Evolutionary conservation across 1,139 yeast genomes (phyloP), one percentile per base, ranked within the genome.

Genomic region (Protomyces inouyei): DNA sequence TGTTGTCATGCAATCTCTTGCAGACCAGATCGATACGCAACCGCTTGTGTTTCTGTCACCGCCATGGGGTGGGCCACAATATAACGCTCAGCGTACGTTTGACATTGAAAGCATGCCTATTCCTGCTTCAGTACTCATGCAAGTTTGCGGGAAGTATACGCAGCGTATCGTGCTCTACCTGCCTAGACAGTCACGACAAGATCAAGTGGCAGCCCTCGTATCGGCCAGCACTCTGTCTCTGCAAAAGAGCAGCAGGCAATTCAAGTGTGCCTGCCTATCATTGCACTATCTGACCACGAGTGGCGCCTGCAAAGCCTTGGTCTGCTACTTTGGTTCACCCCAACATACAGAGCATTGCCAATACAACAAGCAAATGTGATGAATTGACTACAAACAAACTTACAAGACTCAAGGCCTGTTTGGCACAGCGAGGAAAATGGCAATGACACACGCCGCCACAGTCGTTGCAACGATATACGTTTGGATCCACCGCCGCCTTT

Each of bases 21-120:
- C 54, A 8, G 53, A 52, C 35, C 57, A 59, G 9, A 40, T 52
- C 9, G 38, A 52, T 10, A 57, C 55, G 18, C 55, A n/a, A 32
- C 46, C 48, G 37, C 21, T 43, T 21, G 18, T 43, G 5, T 43
- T 43, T 21, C 48, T 55, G 28, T 54, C 61, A 18, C 66, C 66
- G 16, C 67, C 66, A 21, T 61, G 66, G 67, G 66, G 66, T 12
- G 67, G 67, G 1, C 66, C 66, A 6, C 32, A 52, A n/a, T 65
- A 65, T 53, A 53, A 43, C 28, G 55, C 54, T 16, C 52, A 53
- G 14, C 48, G 55, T 14, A 61, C 64, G 23, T 65, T 64, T 28
- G 59, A 64, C 23, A 48, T 65, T 21, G 46, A 43, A 37, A 38
- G 60, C 3, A 65, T 65, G 67, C 67, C 67, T 12, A 64, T 64